Conservation (phyloP, 2,329 filamentous ascomycete species). For the Stachybotrys elegans region DNA sequence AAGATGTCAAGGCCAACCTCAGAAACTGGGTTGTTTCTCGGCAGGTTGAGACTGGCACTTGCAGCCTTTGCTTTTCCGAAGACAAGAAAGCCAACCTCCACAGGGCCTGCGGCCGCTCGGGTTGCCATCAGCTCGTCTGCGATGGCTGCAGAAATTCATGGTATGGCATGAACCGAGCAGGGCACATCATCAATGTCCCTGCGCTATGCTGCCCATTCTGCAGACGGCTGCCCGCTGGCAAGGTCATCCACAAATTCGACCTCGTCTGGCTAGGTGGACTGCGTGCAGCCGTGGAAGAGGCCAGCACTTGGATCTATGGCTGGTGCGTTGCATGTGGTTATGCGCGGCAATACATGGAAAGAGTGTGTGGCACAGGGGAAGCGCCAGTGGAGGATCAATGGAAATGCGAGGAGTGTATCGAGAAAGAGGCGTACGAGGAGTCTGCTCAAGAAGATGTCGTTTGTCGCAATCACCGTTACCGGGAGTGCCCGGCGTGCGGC, state of each 20-base stretch:
- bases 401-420: slow-evolving; percentile 38
- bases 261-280: slow-evolving; percentile 33
- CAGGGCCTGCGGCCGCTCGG: slow-evolving; percentile 38
- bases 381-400: slow-evolving; percentile 31
- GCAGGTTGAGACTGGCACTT: slow-evolving; percentile 30
- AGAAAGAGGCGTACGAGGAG: not conserved
- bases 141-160: slow-evolving; percentile 32
- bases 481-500: not conserved
- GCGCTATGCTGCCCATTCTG: slow-evolving; percentile 47
- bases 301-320: slow-evolving; percentile 40
- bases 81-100: slow-evolving; percentile 30
- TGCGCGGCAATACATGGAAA: slow-evolving; percentile 35
- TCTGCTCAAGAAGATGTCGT: not conserved
- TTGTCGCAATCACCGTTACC: not conserved
- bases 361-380: slow-evolving; percentile 36
- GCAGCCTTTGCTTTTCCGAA: slow-evolving; percentile 40
- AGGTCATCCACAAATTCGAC: slow-evolving; percentile 29
- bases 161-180: slow-evolving; percentile 41
- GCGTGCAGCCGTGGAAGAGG: slow-evolving; percentile 30
- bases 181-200: slow-evolving; percentile 39
- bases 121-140: slow-evolving; percentile 40
- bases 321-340: slow-evolving; percentile 40
- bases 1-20: slow-evolving; percentile 27
- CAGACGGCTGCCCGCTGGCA: slow-evolving; percentile 33
- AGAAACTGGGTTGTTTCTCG: slow-evolving; percentile 30